Percentiles rank a stretch among this genome's conserved stretches.
Conservation (phyloP, 1,284 basidiomycete genomes). For the Exsudoporus floridanus region DNA sequence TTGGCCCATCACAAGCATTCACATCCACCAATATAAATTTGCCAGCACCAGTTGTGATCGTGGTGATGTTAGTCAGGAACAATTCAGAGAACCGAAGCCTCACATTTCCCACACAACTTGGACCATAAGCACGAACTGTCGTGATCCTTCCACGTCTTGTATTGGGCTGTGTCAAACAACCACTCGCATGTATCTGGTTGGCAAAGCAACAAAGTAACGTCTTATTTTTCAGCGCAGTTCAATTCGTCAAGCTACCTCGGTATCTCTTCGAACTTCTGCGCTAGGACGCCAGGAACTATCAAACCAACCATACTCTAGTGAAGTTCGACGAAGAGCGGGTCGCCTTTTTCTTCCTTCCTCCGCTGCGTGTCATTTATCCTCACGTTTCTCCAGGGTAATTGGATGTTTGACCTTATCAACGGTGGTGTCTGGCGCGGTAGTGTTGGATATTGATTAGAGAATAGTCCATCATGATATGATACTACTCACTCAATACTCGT, state of each 20-base stretch:
- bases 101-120: background rate
- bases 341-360: background rate
- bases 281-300: background rate
- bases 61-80: too few species aligned
- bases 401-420: background rate
- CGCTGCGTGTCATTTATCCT: background rate
- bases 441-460: background rate
- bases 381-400: background rate
- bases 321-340: background rate
- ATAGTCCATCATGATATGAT: background rate
- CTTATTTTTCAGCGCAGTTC: conserved; percentile 1
- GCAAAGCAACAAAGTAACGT: background rate
- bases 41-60: too few species aligned
- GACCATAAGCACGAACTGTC: background rate
- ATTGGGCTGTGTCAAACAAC: background rate
- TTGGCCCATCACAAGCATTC: too few species aligned
- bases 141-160: background rate
- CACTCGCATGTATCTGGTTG: background rate
- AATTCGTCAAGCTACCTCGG: background rate
- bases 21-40: too few species aligned
- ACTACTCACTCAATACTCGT: background rate
- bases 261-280: background rate
- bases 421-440: too few species aligned
- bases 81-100: background rate
- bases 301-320: background rate